Conservation (phyloP, 2,329 filamentous ascomycete species). For the Phaeoacremonium minimum region DNA sequence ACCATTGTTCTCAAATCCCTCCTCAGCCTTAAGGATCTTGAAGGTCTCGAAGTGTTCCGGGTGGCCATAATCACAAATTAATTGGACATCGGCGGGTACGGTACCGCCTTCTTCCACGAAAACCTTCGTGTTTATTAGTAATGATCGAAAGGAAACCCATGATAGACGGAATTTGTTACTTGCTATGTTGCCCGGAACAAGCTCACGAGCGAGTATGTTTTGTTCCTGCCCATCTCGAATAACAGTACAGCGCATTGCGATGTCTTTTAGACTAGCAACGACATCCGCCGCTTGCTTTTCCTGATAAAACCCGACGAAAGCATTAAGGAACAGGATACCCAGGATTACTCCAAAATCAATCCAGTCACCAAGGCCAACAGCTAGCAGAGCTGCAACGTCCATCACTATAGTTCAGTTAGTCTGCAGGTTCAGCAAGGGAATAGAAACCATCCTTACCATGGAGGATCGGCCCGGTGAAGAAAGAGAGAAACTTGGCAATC, state of each 20-base stretch:
- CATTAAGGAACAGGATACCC: slow-evolving; percentile 68
- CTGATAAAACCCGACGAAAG: slow-evolving; percentile 72
- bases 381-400: slow-evolving; percentile 69
- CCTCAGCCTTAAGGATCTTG: slow-evolving; percentile 60
- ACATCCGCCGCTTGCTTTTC: slow-evolving; percentile 74
- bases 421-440: neutral
- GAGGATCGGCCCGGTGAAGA: slow-evolving; percentile 67
- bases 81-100: slow-evolving; percentile 62
- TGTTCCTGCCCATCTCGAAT: slow-evolving; percentile 63
- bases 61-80: slow-evolving; percentile 67
- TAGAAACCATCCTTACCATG: slow-evolving; percentile 19
- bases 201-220: slow-evolving; percentile 64
- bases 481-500: slow-evolving; percentile 65
- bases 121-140: slow-evolving; percentile 48
- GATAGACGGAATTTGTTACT: too few species aligned
- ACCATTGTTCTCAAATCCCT: slow-evolving; percentile 53
- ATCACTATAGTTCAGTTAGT: slow-evolving; percentile 44
- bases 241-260: slow-evolving; percentile 66
- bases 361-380: slow-evolving; percentile 69
- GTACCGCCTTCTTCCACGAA: slow-evolving; percentile 66
- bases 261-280: slow-evolving; percentile 67
- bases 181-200: slow-evolving; percentile 69
- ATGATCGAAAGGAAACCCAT: too few species aligned
- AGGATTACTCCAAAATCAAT: slow-evolving; percentile 72
- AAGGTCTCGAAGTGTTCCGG: slow-evolving; percentile 43